These are phyloP conservation scores for Tetradesmus obliquus DNA, from an alignment of 139 green algal genomes.

Conservation along the genomic window DNA sequence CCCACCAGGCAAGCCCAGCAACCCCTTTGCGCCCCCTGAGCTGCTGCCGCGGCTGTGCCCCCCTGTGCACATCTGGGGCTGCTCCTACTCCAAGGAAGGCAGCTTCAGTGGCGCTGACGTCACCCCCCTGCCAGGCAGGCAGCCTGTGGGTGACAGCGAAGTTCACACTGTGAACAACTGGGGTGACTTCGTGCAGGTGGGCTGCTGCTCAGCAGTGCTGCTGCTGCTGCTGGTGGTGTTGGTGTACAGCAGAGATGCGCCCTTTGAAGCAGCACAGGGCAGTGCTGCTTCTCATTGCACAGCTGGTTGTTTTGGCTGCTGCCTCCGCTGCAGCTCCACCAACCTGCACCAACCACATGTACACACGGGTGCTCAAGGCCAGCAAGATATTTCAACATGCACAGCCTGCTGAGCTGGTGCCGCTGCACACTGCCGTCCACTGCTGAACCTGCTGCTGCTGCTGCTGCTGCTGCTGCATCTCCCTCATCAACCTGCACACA, in stretches of 20 bases:
- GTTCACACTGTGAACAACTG: background rate
- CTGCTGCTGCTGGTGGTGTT: no score
- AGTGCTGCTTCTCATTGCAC: no score
- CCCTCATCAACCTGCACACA: no score
- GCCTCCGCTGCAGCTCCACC: background rate
- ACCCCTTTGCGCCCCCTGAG: slow-evolving; percentile 29
- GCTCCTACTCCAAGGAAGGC: background rate
- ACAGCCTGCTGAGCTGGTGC: no score
- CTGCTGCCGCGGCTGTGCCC: slow-evolving; percentile 32
- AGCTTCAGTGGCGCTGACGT: slow-evolving; percentile 31
- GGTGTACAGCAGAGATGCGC: no score
- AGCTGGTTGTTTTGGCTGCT: no score
- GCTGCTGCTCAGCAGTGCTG: background rate
- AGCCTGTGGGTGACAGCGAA: slow-evolving; percentile 2
- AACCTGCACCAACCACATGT: background rate
- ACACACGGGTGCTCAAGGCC: no score
- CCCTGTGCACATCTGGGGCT: background rate
- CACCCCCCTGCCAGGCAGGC: slow-evolving; percentile 15
- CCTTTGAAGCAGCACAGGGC: no score
- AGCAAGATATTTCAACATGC: no score
- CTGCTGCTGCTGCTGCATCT: background rate
- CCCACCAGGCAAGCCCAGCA: background rate
- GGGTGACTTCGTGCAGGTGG: slow-evolving; percentile 2
- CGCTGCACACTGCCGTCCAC: no score
- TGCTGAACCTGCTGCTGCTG: background rate